Base-by-base conservation (phyloP, 805 yeast species). In the Candida krabiensis region DNA sequence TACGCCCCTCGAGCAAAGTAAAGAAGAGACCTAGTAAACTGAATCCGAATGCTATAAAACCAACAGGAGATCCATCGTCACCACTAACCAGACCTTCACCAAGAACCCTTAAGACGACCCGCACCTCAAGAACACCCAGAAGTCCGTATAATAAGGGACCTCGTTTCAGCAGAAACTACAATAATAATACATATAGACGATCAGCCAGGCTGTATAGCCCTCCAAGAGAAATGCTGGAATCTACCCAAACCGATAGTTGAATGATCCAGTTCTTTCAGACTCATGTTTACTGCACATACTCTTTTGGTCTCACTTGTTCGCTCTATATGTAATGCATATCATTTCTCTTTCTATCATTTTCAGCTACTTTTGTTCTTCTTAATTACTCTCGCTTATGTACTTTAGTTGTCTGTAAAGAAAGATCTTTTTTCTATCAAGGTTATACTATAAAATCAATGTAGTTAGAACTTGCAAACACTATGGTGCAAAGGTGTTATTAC, bases 1-100 rank as follows among this genome's bases (percentile, higher is more conserved):
- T 67, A 17, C 52, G 69, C 18, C 59, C 65, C 8, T 57, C 70
- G 0, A 65, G 62, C 43, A 63, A 65, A 37, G 50, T 50, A 19
- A 63, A 60, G 39, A 62, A 64, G 40, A 49, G 58, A 35, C 60
- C 66, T 3, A 45, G 50, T 9, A 49, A 55, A 18, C 33, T 55
- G 12, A 43, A 44, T 14, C 35, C 56, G 0, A 53, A 57, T 9
- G 46, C 45, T 16, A 43, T 35, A 16, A 38, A 36, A 1, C 13
- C 47, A 4, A 26, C 34, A 4, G 50, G 53, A 4, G 53, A 47
- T 26, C 43, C 49, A 9, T 44, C 55, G 14, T 46, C 57, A 16
- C 60, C 63, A 18, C 33, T 52, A 12, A 37, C 56, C 2, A 56
- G 55, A 22, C 40, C 55, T n/a, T 43, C 55, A 13, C 60, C 59